Base-by-base conservation (phyloP, 148 eudicot genomes). In the Rhododendron molle region DNA sequence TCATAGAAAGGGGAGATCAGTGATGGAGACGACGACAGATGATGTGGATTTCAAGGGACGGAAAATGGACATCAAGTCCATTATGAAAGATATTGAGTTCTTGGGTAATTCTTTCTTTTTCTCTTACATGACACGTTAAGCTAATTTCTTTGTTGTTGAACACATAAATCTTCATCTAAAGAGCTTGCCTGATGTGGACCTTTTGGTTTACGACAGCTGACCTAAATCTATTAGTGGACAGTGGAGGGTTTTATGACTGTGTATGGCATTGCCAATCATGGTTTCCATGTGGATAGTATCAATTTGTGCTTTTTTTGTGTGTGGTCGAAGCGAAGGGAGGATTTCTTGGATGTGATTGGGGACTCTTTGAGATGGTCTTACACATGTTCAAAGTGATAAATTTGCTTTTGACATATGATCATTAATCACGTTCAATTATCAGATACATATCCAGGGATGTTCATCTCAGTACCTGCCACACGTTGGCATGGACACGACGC, bases 51-150 rank as follows among this genome's bases (percentile, higher is more conserved):
- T 89, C 62, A 83, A 90, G 82, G 93, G 88, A 82, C 91, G 58
- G 36, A 90, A 86, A 71, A 87, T 90, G 90, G 94, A 93, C 85
- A 89, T 94, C 26, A 92, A 86, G 81, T 88, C 93, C 69, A 94
- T 95, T 74, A 88, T 92, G 86, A 95, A 92, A 88, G 96, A 96
- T 72, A 91, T 96, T 60, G 92, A 94, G 83, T 90, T 83, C 86
- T 82, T 96, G 65, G 92, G 98, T 94, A 89, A 74, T 65, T 36
- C 49, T 81, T 34, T 56, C 32, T 54, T 56, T 58, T 73, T 80
- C 34, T 34, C 76, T 52, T 23, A 43, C 76, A 23, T 10, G 77
- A 56, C n/a, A 26, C 0, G 3, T 46, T 82, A 16, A 44, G 20
- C 49, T 82, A 40, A 16, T 49, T 7, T 3, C 34, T 16, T 52